Conservation (phyloP, 2,329 filamentous ascomycete species). For the Hysterium pulicare region DNA sequence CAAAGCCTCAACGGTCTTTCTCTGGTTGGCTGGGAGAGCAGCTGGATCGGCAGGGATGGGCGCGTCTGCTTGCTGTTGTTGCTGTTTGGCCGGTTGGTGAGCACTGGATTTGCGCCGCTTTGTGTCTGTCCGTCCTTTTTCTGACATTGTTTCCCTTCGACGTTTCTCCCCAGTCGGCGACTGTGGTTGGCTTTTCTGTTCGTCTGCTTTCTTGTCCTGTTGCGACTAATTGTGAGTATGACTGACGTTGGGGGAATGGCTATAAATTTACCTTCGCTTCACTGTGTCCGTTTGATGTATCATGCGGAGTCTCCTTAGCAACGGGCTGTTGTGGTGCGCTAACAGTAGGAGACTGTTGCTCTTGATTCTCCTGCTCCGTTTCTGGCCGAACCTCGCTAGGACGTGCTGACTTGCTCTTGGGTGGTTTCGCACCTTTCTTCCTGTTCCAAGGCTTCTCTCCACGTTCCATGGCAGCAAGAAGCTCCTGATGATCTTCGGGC, state of each 20-base stretch:
- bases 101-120: conserved; percentile 37
- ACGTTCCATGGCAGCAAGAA: conserved; percentile 71
- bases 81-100: background rate
- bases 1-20: conserved; percentile 66
- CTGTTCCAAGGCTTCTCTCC: conserved; percentile 81
- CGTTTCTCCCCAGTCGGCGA: conserved; percentile 37
- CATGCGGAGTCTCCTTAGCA: conserved; percentile 9
- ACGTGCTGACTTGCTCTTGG: conserved; percentile 56
- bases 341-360: conserved; percentile 16
- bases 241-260: no score
- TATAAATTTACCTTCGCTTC: conserved; percentile 20
- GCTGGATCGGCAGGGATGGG: conserved; percentile 18
- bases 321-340: conserved; percentile 12
- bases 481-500: conserved; percentile 76
- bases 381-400: conserved; percentile 59
- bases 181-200: conserved; percentile 27
- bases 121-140: conserved; percentile 24
- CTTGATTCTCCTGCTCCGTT: conserved; percentile 40
- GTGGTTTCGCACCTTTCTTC: conserved; percentile 54
- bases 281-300: conserved; percentile 19
- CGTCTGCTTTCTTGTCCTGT: conserved; percentile 15
- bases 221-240: conserved; percentile 12
- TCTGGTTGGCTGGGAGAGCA: conserved; percentile 61
- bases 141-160: conserved; percentile 28
- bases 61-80: conserved; percentile 22